Evolutionary conservation across 169 alveolate species (phyloP).

Genomic region (Plasmodium falciparum): DNA sequence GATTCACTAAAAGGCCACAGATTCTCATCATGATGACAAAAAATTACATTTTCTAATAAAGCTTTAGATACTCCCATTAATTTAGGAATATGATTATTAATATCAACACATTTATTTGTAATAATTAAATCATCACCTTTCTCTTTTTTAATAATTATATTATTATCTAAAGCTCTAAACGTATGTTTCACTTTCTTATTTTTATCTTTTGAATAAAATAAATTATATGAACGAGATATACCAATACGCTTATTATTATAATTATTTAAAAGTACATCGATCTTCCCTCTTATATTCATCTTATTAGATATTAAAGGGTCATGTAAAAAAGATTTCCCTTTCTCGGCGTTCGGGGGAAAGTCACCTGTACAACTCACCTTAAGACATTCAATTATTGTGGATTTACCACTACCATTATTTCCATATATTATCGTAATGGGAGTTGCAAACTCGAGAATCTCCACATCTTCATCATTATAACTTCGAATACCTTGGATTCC

Average conservation of each 20-base stretch:
- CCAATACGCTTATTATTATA: constrained; percentile 80
- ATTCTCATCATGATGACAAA: constrained; percentile 98
- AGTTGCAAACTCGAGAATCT: constrained; percentile 93
- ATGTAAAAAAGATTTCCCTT: constrained; percentile 96
- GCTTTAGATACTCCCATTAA: constrained; percentile 96
- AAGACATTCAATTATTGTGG: constrained; percentile 98
- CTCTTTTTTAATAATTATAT: constrained; percentile 58
- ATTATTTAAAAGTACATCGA: constrained; percentile 87
- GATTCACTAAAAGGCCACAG: constrained; percentile 97
- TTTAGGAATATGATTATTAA: constrained; percentile 94
- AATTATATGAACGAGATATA: constrained; percentile 87
- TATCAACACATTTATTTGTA: constrained; percentile 90
- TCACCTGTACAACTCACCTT: constrained; percentile 96
- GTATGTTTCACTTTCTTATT: constrained; percentile 80
- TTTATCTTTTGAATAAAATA: constrained; percentile 83
- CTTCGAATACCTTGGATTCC: constrained; percentile 97
- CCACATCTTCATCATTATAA: constrained; percentile 94
- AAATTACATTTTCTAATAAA: constrained; percentile 95
- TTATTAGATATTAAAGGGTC: constrained; percentile 92
- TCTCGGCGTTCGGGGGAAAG: constrained; percentile 96
- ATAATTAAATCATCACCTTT: constrained; percentile 75
- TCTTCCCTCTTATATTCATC: constrained; percentile 92
- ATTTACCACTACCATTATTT: constrained; percentile 99
- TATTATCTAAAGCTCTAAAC: constrained; percentile 81
- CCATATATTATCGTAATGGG: constrained; percentile 98